These are phyloP conservation scores for Helotiales sp. DNA, from an alignment of 2,329 filamentous ascomycete species.

Conservation along the genomic window DNA sequence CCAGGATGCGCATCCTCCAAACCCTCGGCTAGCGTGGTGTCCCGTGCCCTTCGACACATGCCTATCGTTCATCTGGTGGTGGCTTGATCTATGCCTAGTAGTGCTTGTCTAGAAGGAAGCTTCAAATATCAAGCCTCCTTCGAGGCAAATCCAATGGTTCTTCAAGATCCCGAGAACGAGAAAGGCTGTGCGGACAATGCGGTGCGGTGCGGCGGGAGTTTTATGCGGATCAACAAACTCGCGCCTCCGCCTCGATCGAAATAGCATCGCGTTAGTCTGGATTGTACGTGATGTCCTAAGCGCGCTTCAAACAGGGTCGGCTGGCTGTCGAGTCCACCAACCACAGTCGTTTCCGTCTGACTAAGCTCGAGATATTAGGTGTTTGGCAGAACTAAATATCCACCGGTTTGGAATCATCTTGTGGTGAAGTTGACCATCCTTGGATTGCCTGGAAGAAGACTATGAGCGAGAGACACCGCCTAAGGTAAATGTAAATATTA, in stretches of 20 bases:
- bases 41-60: constrained; percentile 9
- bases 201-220: constrained; percentile 12
- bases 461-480: neutral
- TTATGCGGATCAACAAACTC: constrained; percentile 11
- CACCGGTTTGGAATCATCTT: neutral
- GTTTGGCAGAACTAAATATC: neutral
- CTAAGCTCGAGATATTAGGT: neutral
- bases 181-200: constrained; percentile 7
- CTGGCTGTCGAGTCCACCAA: constrained; percentile 9
- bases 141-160: neutral
- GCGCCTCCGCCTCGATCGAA: constrained; percentile 9
- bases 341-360: neutral
- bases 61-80: constrained; percentile 15
- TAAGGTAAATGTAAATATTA: neutral
- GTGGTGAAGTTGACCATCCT: neutral
- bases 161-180: neutral
- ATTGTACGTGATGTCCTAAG: constrained; percentile 1
- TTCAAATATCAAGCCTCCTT: constrained; percentile 1
- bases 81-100: constrained; percentile 11
- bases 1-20: constrained; percentile 13
- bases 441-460: neutral
- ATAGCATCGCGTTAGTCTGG: constrained; percentile 8
- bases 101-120: constrained; percentile 9
- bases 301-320: constrained; percentile 5
- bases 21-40: neutral